Conservation (phyloP, 1,284 basidiomycete species). For the Pseudomicrostroma phylloplanum region DNA sequence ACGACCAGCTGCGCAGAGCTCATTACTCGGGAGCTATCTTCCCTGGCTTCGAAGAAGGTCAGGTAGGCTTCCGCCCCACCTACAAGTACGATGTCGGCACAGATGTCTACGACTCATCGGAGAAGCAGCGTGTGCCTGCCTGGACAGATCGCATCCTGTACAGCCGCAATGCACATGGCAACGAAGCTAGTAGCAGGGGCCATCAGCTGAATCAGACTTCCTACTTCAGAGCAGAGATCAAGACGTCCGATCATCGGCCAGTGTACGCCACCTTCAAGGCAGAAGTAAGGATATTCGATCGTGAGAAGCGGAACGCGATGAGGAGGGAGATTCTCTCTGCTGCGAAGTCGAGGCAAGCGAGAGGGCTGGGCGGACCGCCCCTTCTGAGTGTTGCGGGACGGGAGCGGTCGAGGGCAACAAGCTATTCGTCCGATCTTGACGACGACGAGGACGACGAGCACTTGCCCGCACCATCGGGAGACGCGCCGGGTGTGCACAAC, state of each 20-base stretch:
- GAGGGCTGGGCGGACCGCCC: neutral
- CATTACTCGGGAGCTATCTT: constrained; percentile 58
- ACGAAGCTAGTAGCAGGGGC: constrained; percentile 20
- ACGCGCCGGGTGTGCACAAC: neutral
- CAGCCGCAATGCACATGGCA: constrained; percentile 57
- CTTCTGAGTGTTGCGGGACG: neutral
- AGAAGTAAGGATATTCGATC: constrained; percentile 71
- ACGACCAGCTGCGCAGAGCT: constrained; percentile 57
- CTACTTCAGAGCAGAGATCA: constrained; percentile 67
- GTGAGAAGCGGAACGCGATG: constrained; percentile 65
- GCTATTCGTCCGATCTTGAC: constrained; percentile 7
- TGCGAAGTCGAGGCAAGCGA: constrained; percentile 8
- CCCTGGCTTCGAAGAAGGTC: constrained; percentile 77
- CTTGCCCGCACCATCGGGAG: neutral
- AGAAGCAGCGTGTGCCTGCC: constrained; percentile 91
- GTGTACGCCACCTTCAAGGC: constrained; percentile 79
- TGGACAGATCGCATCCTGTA: constrained; percentile 76
- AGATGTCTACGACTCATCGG: constrained; percentile 85
- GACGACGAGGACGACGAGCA: constrained; percentile 10
- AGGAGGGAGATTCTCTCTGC: constrained; percentile 57
- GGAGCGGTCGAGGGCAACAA: neutral
- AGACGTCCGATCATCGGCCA: constrained; percentile 87
- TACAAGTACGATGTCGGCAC: constrained; percentile 73
- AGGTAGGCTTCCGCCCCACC: constrained; percentile 78
- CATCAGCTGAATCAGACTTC: constrained; percentile 25